Evolutionary conservation across 345 rosid species (phyloP), one percentile per base, ranked within the genome.

Genomic region (Hibiscus syriacus): DNA sequence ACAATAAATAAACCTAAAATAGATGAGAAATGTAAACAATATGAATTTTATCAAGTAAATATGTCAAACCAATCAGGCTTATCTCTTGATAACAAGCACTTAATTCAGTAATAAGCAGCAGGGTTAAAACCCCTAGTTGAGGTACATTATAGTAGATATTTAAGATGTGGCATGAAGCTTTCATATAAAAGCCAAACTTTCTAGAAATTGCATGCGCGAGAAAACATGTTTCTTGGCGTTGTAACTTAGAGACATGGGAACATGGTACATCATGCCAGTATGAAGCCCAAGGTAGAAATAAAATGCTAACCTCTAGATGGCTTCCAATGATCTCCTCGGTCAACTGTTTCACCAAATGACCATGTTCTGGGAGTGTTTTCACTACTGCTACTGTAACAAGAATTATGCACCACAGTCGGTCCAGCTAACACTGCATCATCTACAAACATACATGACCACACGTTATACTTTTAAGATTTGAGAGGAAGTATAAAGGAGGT

Each of bases 271-370:
- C 14, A 49, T 58, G 63, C 36, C 12, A 6, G 4, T 39, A 58
- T 36, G 29, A 32, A 54, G 59, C 55, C 64, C 50, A 66, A 71
- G 57, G 19, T 10, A 60, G 54, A 55, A 59, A 43, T 16, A 27
- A 63, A 61, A 72, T 67, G 67, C 77, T n/a, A 38, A 86, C 92
- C 89, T 80, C 86, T 81, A 50, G 49, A 30, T 61, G 74, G 76
- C 66, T 79, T 72, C 11, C 60, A 70, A 6, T 72, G 74, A 72
- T 84, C 75, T 39, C 57, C 72, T 34, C 1, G 68, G 39, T 76
- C 84, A 75, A 69, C 48, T 45, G 62, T 54, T 70, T 81, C 77
- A 27, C 76, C 61, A 58, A 67, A 30, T 22, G 73, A 74, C 82
- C 75, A 70, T 50, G 71, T 68, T 68, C 55, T 82, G 23, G 73